Evolutionary conservation across 257 asterid species (phyloP).

Genomic region (Capsicum chinense): DNA sequence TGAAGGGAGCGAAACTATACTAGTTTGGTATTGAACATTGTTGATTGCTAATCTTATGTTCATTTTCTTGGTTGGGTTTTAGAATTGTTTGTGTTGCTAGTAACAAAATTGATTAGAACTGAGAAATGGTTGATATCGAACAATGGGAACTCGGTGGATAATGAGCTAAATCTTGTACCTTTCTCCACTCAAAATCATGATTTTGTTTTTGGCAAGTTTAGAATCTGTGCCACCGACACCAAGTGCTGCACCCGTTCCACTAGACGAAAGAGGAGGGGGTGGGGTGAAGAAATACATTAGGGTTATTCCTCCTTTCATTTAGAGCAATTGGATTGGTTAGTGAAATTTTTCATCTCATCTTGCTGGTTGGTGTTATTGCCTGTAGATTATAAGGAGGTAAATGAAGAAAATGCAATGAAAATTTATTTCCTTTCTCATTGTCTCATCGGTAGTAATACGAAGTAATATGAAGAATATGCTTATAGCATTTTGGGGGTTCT

Average conservation of each 20-base stretch:
- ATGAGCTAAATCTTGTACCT: not conserved
- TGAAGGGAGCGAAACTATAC: not conserved
- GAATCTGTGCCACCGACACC: not conserved
- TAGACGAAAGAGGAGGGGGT: not conserved
- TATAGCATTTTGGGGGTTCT: not conserved
- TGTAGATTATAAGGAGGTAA: not conserved
- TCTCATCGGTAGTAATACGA: not conserved
- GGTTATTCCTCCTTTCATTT: not conserved
- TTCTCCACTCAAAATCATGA: not conserved
- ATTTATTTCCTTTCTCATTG: not conserved
- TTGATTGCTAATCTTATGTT: not conserved
- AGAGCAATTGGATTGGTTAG: not conserved
- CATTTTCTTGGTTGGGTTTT: not conserved
- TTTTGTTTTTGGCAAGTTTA: not conserved
- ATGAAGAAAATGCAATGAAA: not conserved
- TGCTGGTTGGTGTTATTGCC: not conserved
- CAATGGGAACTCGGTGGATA: not conserved
- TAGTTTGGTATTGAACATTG: slow-evolving; percentile 7
- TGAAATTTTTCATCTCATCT: not conserved
- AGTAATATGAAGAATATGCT: not conserved
- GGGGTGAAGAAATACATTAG: not conserved
- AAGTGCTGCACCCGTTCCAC: not conserved
- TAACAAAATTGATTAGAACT: not conserved
- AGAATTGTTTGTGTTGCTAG: not conserved
- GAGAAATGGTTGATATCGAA: not conserved